These are phyloP conservation scores for Phascolomyces articulosus DNA, from an alignment of 371 early-diverging fungal genomes.

Conservation along the genomic window DNA sequence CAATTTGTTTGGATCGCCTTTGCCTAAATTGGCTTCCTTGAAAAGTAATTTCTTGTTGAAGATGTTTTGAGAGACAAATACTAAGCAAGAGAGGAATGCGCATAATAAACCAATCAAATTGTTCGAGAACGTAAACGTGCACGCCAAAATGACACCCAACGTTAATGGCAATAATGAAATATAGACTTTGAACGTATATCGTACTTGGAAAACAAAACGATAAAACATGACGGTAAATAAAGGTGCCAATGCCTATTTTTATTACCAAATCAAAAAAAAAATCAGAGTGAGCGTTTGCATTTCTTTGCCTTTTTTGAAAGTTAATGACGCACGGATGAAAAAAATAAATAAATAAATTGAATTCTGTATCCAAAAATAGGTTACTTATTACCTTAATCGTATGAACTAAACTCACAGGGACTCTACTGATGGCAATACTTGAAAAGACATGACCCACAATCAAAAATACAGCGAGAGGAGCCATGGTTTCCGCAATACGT, in stretches of 20 bases:
- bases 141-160: slow-evolving; percentile 81
- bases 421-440: slow-evolving; percentile 73
- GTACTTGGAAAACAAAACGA: slow-evolving; percentile 65
- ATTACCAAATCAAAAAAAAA: not conserved
- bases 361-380: not conserved
- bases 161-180: slow-evolving; percentile 80
- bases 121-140: slow-evolving; percentile 50
- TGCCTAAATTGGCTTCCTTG: slow-evolving; percentile 46
- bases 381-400: slow-evolving; percentile 80
- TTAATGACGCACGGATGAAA: too few relatives aligned
- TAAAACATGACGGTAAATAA: slow-evolving; percentile 86
- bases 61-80: slow-evolving; percentile 86
- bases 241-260: slow-evolving; percentile 77
- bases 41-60: slow-evolving; percentile 78
- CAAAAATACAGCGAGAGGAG: slow-evolving; percentile 77
- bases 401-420: slow-evolving; percentile 86
- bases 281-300: not conserved
- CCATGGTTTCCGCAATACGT: slow-evolving; percentile 61
- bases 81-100: slow-evolving; percentile 74
- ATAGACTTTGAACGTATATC: slow-evolving; percentile 72
- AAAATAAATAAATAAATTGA: not conserved
- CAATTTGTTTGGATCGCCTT: slow-evolving; percentile 60
- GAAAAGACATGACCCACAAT: slow-evolving; percentile 87
- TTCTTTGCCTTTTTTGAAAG: too few relatives aligned
- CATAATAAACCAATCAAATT: slow-evolving; percentile 71